These are phyloP conservation scores for Meyerozyma athensensis DNA, from an alignment of 1,139 yeast genomes.

Conservation along the genomic window DNA sequence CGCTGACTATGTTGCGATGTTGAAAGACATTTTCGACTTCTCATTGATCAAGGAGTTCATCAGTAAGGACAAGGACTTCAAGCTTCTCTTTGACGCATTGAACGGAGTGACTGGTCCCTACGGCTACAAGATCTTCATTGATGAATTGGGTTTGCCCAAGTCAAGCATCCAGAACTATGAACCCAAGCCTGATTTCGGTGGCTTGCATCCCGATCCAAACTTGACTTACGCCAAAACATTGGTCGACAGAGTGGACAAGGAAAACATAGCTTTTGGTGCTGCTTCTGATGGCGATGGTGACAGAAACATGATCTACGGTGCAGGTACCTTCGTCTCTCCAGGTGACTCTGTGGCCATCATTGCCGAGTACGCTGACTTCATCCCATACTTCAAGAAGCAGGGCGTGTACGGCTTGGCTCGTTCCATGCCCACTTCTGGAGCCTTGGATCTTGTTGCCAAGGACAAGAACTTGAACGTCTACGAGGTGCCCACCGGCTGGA, in stretches of 20 bases:
- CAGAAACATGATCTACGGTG: slow-evolving; percentile 97
- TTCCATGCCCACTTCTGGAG: slow-evolving; percentile 96
- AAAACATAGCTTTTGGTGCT: slow-evolving; percentile 88
- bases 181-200: slow-evolving; percentile 92
- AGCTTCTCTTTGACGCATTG: slow-evolving; percentile 80
- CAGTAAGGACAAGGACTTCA: slow-evolving; percentile 47
- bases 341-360: slow-evolving; percentile 98
- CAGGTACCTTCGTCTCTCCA: slow-evolving; percentile 92
- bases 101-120: slow-evolving; percentile 98
- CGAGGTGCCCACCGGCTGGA: slow-evolving; percentile 99
- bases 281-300: slow-evolving; percentile 99
- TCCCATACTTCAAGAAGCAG: slow-evolving; percentile 83
- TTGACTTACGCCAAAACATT: slow-evolving; percentile 88
- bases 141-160: slow-evolving; percentile 75
- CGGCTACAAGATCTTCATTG: slow-evolving; percentile 77
- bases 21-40: slow-evolving; percentile 87
- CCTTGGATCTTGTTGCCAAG: slow-evolving; percentile 87
- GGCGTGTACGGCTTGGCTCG: slow-evolving; percentile 96
- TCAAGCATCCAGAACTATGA: slow-evolving; percentile 69
- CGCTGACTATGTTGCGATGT: slow-evolving; percentile 66
- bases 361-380: slow-evolving; percentile 83
- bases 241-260: slow-evolving; percentile 77
- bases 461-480: slow-evolving; percentile 69
- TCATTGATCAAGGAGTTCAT: slow-evolving; percentile 72
- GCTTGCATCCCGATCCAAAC: slow-evolving; percentile 97